Base-by-base conservation (phyloP, 176 grass and related monocot species). In the Pontederia crassipes region DNA sequence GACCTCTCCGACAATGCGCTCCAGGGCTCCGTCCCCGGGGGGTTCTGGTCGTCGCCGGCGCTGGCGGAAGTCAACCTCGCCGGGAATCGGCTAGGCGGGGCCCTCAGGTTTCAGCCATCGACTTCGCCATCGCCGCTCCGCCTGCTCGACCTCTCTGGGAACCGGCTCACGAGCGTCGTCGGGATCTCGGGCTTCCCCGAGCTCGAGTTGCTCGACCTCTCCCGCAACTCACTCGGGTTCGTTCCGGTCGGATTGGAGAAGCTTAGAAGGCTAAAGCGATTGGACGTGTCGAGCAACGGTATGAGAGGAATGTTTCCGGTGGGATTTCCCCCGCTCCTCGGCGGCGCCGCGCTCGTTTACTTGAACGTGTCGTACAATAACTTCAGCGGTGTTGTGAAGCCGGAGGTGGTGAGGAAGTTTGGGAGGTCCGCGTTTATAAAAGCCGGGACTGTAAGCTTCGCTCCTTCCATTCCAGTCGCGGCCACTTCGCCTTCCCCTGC, bases 301-400 rank as follows among this genome's bases (percentile, higher is more conserved):
- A 95, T 95, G 76, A 9, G 10, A 2, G 86, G 91, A 48, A 28
- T 13, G 27, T 67, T 90, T 15, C 86, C 86, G 17, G 40, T 17
- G 17, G 86, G 83, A 45, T 65, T 96, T 4, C 86, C 86, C 12
- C 62, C 66, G 40, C 72, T 96, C 2, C 2, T 7, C 1, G 1
- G 6, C 9, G 72, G 20, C 11, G 78, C 17, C 0, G 46, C 46
- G 14, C 55, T 90, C 48, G 60, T 2, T 14, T 69, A 66, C 74
- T 46, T 96, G 59, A 72, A 96, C 52, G 65, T 96, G 28, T 96
- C 91, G 29, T 47, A 82, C n/a, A 90, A 96, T 52, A 87, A 80
- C 5, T 90, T 96, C 69, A 77, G 80, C 3, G 86, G 91, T 14
- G n/a, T 17, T 3, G 78, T 96, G 9, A 11, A 46, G 48, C 9